Conservation (phyloP, 2,329 filamentous ascomycete species). For the Penicillium digitatum region DNA sequence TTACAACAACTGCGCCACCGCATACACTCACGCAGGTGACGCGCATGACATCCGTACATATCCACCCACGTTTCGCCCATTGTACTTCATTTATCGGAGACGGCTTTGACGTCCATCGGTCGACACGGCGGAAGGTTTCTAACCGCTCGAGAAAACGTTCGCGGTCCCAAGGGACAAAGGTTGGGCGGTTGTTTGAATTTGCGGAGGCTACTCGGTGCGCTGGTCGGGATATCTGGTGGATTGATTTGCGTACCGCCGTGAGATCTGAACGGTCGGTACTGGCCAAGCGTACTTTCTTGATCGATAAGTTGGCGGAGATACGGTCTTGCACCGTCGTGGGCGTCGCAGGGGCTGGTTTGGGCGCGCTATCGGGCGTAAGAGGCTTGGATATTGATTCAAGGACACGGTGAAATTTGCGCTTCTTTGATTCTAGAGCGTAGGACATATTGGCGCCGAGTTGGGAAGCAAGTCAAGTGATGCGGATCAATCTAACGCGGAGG, state of each 20-base stretch:
- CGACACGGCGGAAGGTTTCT: slow-evolving; percentile 84
- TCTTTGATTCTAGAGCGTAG: slow-evolving; percentile 46
- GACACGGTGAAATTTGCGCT: slow-evolving; percentile 47
- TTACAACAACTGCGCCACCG: slow-evolving; percentile 77
- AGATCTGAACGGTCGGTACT: slow-evolving; percentile 20
- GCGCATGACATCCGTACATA: slow-evolving; percentile 75
- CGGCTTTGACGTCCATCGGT: slow-evolving; percentile 90
- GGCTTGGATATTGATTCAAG: slow-evolving; percentile 44
- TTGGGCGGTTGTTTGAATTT: slow-evolving; percentile 49
- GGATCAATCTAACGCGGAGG: slow-evolving; percentile 9
- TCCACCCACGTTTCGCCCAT: slow-evolving; percentile 93
- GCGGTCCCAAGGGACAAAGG: slow-evolving; percentile 83
- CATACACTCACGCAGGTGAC: slow-evolving; percentile 79
- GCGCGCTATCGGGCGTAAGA: slow-evolving; percentile 16
- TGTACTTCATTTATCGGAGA: slow-evolving; percentile 80
- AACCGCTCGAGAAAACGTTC: slow-evolving; percentile 75
- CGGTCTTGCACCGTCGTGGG: slow-evolving; percentile 24
- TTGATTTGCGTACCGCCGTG: slow-evolving; percentile 24
- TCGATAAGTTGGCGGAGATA: slow-evolving; percentile 26
- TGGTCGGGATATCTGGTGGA: slow-evolving; percentile 29
- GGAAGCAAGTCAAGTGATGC: slow-evolving; percentile 4
- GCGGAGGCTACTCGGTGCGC: slow-evolving; percentile 28
- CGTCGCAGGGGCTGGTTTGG: slow-evolving; percentile 20
- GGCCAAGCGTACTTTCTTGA: slow-evolving; percentile 36
- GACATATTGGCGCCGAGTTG: slow-evolving; percentile 32